Conservation (phyloP, 257 asterid genomes). For the Solanum ossicruentum region DNA sequence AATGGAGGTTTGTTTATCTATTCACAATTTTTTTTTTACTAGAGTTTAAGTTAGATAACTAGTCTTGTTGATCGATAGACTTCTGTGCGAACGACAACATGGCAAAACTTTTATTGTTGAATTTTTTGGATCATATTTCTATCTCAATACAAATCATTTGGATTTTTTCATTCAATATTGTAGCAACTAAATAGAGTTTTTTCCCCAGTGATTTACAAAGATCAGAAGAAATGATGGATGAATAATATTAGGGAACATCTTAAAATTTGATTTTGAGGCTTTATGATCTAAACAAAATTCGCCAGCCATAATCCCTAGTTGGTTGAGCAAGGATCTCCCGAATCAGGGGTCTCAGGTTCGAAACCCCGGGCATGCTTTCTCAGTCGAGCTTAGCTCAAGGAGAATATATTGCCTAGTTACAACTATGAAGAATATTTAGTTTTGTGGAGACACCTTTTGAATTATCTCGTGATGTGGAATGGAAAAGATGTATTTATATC, state of each 20-base stretch:
- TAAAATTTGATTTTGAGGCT: neutral
- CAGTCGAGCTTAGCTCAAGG: neutral
- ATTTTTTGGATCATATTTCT: neutral
- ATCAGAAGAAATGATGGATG: neutral
- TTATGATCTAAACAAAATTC: neutral
- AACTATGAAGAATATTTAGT: neutral
- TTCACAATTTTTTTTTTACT: neutral
- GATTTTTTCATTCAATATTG: neutral
- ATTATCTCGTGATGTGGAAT: neutral
- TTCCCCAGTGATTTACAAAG: neutral
- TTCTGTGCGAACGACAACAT: neutral
- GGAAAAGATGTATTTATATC: neutral
- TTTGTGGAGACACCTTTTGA: neutral
- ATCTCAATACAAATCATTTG: neutral
- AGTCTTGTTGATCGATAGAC: neutral
- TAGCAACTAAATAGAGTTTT: neutral
- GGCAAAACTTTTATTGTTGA: neutral
- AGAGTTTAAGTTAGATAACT: neutral
- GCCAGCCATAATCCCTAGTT: neutral
- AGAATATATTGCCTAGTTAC: neutral
- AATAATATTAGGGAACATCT: neutral
- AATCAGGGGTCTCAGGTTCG: neutral
- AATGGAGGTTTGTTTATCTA: constrained; percentile 32
- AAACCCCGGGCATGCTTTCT: neutral
- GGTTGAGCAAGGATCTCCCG: neutral